Base-by-base conservation (phyloP, 805 yeast genomes). In the Candida hungchunana region DNA sequence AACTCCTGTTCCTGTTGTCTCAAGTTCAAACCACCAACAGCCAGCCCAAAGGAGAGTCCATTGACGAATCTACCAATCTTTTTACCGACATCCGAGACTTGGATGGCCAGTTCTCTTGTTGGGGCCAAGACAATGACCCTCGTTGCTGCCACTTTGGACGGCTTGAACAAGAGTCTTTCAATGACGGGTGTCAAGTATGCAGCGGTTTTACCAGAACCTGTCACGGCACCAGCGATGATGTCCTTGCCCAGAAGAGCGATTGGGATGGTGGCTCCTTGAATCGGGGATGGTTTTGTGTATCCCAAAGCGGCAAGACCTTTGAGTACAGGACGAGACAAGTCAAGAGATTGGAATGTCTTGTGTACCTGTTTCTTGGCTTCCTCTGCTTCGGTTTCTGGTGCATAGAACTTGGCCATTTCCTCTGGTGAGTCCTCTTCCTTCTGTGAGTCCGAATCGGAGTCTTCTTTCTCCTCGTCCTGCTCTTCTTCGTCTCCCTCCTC, bases 121-220 rank as follows among this genome's bases (percentile, higher is more conserved):
- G 99, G 99, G 0, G 96, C 76, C 41, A 93, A 67, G 7, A 93
- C 85, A 27, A 93, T 73, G 14, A 93, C 98, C 58, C 97, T 75
- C 2, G 97, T 89, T 1, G 94, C 75, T 1, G 96, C 82, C 5
- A 84, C 64, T 53, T 84, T 84, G 36, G 85, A 71, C 10, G 97
- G 96, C 51, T 93, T 85, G 63, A 81, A 90, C 20, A 93, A 64
- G 23, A 93, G 68, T 63, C 99, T 79, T 64, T 93, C 98, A 42
- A 93, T 77, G 29, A 89, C 86, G 11, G 98, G 98, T 37, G 93
- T 83, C 82, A 93, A 80, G 58, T 87, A 93, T 1, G 99, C 99
- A 3, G 97, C 98, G 17, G 99, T 93, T 60, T 93, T 93, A 74
- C 99, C 99, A 15, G 97, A 90, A 67, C 99, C 99, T 5, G 99